Conservation (phyloP, 1,139 yeast genomes). For the Kodamaea derodonti region DNA sequence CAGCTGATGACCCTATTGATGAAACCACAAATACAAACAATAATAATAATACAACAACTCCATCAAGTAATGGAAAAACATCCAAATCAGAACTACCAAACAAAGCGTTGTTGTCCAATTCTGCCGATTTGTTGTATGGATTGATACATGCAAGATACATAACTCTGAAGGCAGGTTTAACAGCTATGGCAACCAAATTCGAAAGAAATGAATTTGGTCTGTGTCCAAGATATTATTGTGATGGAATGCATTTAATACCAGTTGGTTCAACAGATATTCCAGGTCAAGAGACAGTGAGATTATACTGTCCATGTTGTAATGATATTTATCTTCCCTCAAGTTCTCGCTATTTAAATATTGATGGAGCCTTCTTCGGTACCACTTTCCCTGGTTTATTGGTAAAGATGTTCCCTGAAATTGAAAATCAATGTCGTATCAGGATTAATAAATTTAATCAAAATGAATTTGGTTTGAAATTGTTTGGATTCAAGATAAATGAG, state of each 20-base stretch:
- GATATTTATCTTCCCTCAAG: constrained; percentile 87
- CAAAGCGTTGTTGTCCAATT: constrained; percentile 74
- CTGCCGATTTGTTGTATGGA: constrained; percentile 90
- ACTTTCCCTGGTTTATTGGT: constrained; percentile 90
- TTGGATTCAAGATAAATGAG: constrained; percentile 84
- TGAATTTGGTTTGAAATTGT: constrained; percentile 69
- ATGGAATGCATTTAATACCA: constrained; percentile 89
- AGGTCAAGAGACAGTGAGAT: constrained; percentile 85
- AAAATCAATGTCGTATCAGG: constrained; percentile 48
- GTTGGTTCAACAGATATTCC: constrained; percentile 89
- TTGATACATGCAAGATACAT: constrained; percentile 91
- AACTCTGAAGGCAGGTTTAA: constrained; percentile 83
- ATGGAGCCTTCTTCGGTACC: constrained; percentile 96
- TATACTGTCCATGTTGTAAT: constrained; percentile 92
- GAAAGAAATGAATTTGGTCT: constrained; percentile 86
- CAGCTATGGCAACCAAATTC: constrained; percentile 93
- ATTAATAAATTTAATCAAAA: constrained; percentile 50
- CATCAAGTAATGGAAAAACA: constrained; percentile 6
- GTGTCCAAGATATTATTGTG: constrained; percentile 89
- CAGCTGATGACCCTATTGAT: constrained; percentile 46
- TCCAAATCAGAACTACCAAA: constrained; percentile 52
- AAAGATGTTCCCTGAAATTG: constrained; percentile 83
- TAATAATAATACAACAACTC: constrained; percentile 6
- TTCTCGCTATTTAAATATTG: constrained; percentile 79
- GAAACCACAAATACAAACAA: constrained; percentile 9